A percentile compares a stretch with the other conserved stretches of the same genome.
phyloP scores from a whole-genome alignment of 805 yeast genomes.

The Candida palmyrensis region DNA sequence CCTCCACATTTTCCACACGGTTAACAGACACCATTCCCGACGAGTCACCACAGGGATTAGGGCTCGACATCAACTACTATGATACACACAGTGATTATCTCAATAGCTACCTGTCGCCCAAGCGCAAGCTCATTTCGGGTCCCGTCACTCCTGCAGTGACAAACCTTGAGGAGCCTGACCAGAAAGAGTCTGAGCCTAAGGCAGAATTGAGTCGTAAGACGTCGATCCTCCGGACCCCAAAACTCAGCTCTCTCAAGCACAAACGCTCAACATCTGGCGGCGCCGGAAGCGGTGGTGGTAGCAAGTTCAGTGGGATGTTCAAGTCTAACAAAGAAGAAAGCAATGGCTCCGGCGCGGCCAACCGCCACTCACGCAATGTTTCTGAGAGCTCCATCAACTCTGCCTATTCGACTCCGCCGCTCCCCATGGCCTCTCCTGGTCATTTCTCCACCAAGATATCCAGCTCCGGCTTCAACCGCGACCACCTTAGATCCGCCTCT shows the following conservation, averaged over 20 bases:
- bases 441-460: background rate
- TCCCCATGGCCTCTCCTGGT: slow-evolving; percentile 29
- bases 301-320: slow-evolving; percentile 28
- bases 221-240: slow-evolving; percentile 26
- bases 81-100: slow-evolving; percentile 5
- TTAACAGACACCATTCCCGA: slow-evolving; percentile 8
- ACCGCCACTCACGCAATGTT: slow-evolving; percentile 30
- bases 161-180: slow-evolving; percentile 20
- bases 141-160: slow-evolving; percentile 30
- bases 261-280: slow-evolving; percentile 36
- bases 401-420: slow-evolving; percentile 41
- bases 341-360: slow-evolving; percentile 6
- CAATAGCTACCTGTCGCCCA: slow-evolving; percentile 5
- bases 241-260: slow-evolving; percentile 28
- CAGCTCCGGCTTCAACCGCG: slow-evolving; percentile 9
- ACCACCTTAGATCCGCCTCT: slow-evolving; percentile 39
- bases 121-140: background rate
- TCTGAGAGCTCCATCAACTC: slow-evolving; percentile 35
- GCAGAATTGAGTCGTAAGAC: slow-evolving; percentile 17
- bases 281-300: slow-evolving; percentile 14
- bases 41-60: slow-evolving; percentile 30
- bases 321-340: slow-evolving; percentile 16
- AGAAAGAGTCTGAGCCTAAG: slow-evolving; percentile 3
- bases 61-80: slow-evolving; percentile 29
- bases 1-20: slow-evolving; percentile 6